These are phyloP conservation scores for Aspergillus sp. DNA, from an alignment of 2,329 filamentous ascomycete genomes.

Conservation along the genomic window DNA sequence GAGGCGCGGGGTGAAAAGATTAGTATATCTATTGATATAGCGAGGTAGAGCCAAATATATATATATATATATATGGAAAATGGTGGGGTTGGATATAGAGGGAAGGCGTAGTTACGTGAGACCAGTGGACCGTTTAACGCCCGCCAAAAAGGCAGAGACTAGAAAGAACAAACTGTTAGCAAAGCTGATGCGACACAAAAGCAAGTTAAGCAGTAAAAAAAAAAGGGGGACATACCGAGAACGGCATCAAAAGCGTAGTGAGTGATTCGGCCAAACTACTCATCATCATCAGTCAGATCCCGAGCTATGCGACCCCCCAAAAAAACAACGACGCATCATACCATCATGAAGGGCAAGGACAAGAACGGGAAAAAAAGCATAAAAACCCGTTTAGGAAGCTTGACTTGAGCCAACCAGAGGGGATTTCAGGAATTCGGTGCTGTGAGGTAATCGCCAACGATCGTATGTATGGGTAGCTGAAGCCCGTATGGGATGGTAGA, in stretches of 20 bases:
- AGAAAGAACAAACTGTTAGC: constrained; percentile 1
- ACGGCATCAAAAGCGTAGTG: constrained; percentile 97
- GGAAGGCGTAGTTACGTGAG: constrained; percentile 72
- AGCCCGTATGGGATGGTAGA: no score
- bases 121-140: constrained; percentile 94
- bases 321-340: constrained; percentile 2
- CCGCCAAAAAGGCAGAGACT: constrained; percentile 95
- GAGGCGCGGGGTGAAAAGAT: constrained; percentile 23
- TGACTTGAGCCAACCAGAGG: no score
- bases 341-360: constrained; percentile 9
- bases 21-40: constrained; percentile 12
- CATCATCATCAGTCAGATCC: constrained; percentile 49
- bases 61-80: neutral
- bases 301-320: neutral
- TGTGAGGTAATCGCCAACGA: no score
- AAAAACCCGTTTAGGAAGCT: no score
- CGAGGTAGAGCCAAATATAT: neutral
- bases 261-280: constrained; percentile 84
- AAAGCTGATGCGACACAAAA: neutral
- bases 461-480: no score
- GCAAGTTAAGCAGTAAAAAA: neutral
- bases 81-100: constrained; percentile 12
- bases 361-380: neutral
- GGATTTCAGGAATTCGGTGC: no score
- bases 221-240: constrained; percentile 59